A percentile compares a stretch with the other conserved stretches of the same genome.
Conservation (phyloP, 2,329 filamentous ascomycete genomes). For the Trichophyton benhamiae region DNA sequence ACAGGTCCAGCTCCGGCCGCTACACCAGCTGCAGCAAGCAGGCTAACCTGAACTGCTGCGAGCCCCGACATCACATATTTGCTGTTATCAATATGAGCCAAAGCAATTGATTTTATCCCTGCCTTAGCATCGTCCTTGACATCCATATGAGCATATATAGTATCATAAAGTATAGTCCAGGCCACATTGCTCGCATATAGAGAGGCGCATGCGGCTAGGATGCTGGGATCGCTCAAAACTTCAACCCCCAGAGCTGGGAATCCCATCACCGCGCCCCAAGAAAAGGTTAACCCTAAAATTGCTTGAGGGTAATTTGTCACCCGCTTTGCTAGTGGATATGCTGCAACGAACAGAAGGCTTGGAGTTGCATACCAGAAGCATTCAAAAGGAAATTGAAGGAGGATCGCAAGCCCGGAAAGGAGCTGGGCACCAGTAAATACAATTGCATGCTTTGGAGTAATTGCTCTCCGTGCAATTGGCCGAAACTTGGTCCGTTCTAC, state of each 20-base stretch:
- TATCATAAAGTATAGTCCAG: constrained; percentile 41
- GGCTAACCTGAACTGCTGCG: constrained; percentile 30
- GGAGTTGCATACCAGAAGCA: constrained; percentile 35
- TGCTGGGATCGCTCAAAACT: constrained; percentile 28
- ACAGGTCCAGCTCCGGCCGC: constrained; percentile 44
- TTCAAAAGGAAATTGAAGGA: constrained; percentile 32
- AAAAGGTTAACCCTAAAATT: constrained; percentile 41
- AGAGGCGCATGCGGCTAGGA: constrained; percentile 28
- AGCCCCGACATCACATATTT: constrained; percentile 33
- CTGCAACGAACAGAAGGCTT: constrained; percentile 32
- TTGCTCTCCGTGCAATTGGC: constrained; percentile 41
- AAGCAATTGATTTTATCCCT: constrained; percentile 41
- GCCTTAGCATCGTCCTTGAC: constrained; percentile 39
- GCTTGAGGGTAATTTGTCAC: constrained; percentile 43
- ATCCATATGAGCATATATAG: constrained; percentile 43
- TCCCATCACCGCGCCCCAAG: constrained; percentile 40
- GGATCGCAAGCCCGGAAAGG: constrained; percentile 29
- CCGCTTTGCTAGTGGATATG: constrained; percentile 43
- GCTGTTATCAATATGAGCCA: constrained; percentile 37
- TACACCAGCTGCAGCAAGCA: constrained; percentile 34
- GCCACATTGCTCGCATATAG: constrained; percentile 37
- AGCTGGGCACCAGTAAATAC: constrained; percentile 36
- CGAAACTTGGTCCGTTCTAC: constrained; percentile 41
- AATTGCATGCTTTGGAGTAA: constrained; percentile 34
- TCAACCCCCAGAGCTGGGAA: constrained; percentile 36